These are phyloP conservation scores for Penicillium soppii DNA, from an alignment of 495 filamentous ascomycete genomes.

Conservation along the genomic window DNA sequence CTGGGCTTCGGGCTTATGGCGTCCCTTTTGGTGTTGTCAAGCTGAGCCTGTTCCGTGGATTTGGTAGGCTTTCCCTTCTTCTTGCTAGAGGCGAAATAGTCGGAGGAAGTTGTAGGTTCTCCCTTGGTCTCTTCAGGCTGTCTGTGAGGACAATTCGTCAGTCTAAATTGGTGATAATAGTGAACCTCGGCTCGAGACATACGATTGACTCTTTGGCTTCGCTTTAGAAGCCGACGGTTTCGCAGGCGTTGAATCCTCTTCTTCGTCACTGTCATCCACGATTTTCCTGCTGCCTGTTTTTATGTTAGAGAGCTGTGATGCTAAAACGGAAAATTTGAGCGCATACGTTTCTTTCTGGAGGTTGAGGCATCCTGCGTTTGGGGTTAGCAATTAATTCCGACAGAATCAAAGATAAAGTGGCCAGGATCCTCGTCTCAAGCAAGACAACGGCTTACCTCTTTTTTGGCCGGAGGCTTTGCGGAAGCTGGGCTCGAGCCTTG, in stretches of 20 bases:
- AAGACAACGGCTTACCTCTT: slow-evolving; percentile 36
- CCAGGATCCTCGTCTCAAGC: neutral
- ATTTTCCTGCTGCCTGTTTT: slow-evolving; percentile 63
- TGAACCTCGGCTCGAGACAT: slow-evolving; percentile 5
- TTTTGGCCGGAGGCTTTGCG: slow-evolving; percentile 34
- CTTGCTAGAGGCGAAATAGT: slow-evolving; percentile 61
- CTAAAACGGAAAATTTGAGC: neutral
- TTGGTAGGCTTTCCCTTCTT: slow-evolving; percentile 45
- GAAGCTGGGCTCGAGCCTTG: slow-evolving; percentile 27
- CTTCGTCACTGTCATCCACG: slow-evolving; percentile 75
- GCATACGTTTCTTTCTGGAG: slow-evolving; percentile 43
- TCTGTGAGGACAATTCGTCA: slow-evolving; percentile 21
- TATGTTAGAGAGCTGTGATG: slow-evolving; percentile 15
- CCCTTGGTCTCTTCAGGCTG: slow-evolving; percentile 47
- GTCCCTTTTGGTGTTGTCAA: slow-evolving; percentile 25
- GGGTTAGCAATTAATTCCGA: slow-evolving; percentile 3
- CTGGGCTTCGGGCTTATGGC: slow-evolving; percentile 23
- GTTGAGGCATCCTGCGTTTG: slow-evolving; percentile 30
- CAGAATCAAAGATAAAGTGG: neutral
- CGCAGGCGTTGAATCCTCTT: slow-evolving; percentile 44
- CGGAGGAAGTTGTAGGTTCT: slow-evolving; percentile 55
- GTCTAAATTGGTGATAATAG: neutral
- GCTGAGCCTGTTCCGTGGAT: slow-evolving; percentile 15
- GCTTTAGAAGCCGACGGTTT: slow-evolving; percentile 46
- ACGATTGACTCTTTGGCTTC: slow-evolving; percentile 43